Percentiles rank a stretch among this genome's conserved stretches.
Evolutionary conservation across 2,329 filamentous ascomycete species (phyloP).

Genomic region (Ascochyta koolunga): DNA sequence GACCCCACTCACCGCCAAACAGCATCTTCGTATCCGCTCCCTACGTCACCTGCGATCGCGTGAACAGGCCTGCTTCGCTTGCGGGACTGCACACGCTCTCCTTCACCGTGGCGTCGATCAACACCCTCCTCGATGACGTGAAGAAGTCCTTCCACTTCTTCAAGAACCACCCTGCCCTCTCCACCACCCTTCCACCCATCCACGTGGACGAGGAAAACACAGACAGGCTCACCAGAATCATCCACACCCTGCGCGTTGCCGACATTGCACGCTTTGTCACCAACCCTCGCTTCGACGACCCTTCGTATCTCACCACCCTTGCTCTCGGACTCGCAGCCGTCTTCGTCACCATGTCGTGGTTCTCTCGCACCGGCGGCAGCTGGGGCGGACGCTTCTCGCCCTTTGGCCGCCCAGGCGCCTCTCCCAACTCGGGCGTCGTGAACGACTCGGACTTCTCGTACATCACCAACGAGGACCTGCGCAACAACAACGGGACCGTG

Average conservation of each 20-base stretch:
- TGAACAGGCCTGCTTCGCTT: constrained; percentile 19
- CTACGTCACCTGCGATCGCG: constrained; percentile 17
- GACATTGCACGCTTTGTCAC: constrained; percentile 35
- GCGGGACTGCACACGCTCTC: constrained; percentile 14
- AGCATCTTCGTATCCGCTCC: constrained; percentile 7
- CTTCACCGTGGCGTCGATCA: constrained; percentile 47
- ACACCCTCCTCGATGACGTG: constrained; percentile 41
- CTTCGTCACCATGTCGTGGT: constrained; percentile 55
- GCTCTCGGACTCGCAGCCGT: constrained; percentile 47
- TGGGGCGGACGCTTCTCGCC: constrained; percentile 57
- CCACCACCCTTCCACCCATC: constrained; percentile 27
- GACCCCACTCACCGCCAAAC: constrained; percentile 15
- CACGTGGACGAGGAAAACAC: constrained; percentile 19
- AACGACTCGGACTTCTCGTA: constrained; percentile 81
- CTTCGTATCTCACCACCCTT: constrained; percentile 41
- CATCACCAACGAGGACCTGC: constrained; percentile 77
- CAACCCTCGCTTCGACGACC: constrained; percentile 42
- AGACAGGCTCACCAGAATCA: constrained; percentile 28
- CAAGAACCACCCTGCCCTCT: constrained; percentile 38
- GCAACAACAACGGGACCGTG: constrained; percentile 51
- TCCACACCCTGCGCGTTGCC: constrained; percentile 27
- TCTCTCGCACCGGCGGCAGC: constrained; percentile 51
- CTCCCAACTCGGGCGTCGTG: constrained; percentile 59
- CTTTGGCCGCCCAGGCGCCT: constrained; percentile 52
- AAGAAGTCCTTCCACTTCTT: constrained; percentile 46